phyloP scores from a whole-genome alignment of 2,329 filamentous ascomycete genomes.

The Aspergillus sergii region DNA sequence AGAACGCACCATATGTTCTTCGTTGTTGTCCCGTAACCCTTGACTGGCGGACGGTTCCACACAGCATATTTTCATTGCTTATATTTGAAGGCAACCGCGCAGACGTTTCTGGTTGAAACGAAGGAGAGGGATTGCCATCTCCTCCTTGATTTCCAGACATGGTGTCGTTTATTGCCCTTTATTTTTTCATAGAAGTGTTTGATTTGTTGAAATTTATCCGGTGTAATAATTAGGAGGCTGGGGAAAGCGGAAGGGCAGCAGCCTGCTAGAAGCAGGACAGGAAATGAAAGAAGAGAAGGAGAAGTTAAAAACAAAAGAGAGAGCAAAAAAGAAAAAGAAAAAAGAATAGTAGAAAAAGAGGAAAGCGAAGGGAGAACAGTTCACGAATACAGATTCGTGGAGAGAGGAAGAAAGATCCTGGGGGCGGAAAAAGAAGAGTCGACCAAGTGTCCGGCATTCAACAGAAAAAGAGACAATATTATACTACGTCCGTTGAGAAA shows the following conservation, averaged over 20 bases:
- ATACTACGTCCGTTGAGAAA: constrained; percentile 6
- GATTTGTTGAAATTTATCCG: not conserved
- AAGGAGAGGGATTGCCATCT: constrained; percentile 12
- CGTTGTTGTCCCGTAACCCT: constrained; percentile 17
- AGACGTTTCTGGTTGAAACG: constrained; percentile 10
- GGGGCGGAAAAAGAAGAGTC: not conserved
- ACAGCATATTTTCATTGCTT: constrained; percentile 16
- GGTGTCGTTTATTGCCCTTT: not conserved
- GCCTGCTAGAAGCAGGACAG: too few species aligned
- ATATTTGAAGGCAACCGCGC: constrained; percentile 15
- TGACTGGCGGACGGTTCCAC: constrained; percentile 20
- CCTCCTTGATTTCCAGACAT: constrained; percentile 8
- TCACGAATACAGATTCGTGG: not conserved
- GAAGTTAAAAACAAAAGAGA: too few species aligned
- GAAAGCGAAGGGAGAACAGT: constrained; percentile 9
- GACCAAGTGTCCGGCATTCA: constrained; percentile 22
- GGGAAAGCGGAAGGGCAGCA: constrained; percentile 2
- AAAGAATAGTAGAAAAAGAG: not conserved
- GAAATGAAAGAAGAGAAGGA: too few species aligned
- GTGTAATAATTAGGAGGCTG: constrained; percentile 5
- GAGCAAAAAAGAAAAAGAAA: not conserved
- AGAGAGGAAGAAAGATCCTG: not conserved
- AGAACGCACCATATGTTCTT: constrained; percentile 34
- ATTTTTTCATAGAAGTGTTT: not conserved
- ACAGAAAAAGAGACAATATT: constrained; percentile 14